phyloP scores from a whole-genome alignment of 2,329 filamentous ascomycete genomes.

The Trichoderma atroviride region DNA sequence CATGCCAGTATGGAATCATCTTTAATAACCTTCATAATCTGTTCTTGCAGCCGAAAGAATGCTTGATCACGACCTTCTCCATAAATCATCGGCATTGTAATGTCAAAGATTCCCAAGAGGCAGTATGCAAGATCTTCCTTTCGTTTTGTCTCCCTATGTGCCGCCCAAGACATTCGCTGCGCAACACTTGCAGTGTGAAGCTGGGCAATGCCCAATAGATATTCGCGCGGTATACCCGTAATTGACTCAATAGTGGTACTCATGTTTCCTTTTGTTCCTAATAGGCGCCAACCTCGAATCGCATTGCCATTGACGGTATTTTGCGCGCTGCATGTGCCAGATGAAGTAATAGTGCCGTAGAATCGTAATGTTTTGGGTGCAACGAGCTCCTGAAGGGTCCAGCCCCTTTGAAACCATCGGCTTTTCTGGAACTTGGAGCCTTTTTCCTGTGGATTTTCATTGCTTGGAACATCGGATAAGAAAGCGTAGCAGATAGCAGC shows the following conservation, averaged over 20 bases:
- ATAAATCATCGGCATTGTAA: constrained; percentile 30
- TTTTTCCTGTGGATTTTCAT: not conserved
- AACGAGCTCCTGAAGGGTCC: constrained; percentile 32
- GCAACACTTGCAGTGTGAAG: constrained; percentile 29
- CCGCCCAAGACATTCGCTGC: constrained; percentile 33
- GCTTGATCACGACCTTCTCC: constrained; percentile 28
- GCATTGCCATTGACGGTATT: not conserved
- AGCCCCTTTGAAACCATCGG: constrained; percentile 29
- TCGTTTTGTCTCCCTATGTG: constrained; percentile 26
- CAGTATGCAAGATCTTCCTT: constrained; percentile 31
- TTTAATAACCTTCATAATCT: constrained; percentile 26
- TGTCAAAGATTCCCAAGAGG: constrained; percentile 30
- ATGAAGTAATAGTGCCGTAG: constrained; percentile 8
- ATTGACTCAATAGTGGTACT: constrained; percentile 33
- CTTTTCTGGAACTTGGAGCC: constrained; percentile 26
- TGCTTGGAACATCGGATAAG: constrained; percentile 25
- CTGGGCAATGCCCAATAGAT: constrained; percentile 18
- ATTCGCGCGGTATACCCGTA: constrained; percentile 35
- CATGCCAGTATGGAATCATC: constrained; percentile 33
- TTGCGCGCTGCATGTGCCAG: not conserved
- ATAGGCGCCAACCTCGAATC: constrained; percentile 13
- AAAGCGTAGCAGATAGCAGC: constrained; percentile 28
- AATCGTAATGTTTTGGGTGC: constrained; percentile 32
- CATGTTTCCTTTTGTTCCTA: constrained; percentile 24
- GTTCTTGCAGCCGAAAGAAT: constrained; percentile 29